Evolutionary conservation across 140 eudicot genomes (phyloP), one percentile per base, ranked within the genome.

Genomic region (Anethum foeniculum): DNA sequence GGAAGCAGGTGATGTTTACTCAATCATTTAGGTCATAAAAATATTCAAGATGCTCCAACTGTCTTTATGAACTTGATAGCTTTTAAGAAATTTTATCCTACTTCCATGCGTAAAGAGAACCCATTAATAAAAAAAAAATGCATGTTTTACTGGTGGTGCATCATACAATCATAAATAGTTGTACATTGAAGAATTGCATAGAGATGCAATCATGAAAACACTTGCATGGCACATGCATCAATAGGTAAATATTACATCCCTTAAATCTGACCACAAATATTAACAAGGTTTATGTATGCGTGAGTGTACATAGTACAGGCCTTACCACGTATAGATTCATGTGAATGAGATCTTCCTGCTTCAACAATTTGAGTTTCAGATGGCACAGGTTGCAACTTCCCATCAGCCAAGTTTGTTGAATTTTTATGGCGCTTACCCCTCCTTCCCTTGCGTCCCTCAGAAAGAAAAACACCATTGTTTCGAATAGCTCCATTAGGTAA

Each of bases 361-460:
- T 89, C 92, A 81, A 47, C 80, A 68, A 76, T 81, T 80, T 86
- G 94, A 86, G 84, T 91, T 19, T 87, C 94, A 81, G 88, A 77
- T 12, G 88, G 52, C 80, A 82, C 67, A n/a, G 86, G 80, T 44
- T 84, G 92, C 77, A 52, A 76, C 82, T 86, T 83, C 75, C 87
- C 96, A 77, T 87, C 91, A 51, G 79, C 47, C 34, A 77, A 79
- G 84, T 85, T 90, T 76, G 93, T 72, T 9, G 87, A 79, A 83
- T 77, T 88, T 77, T 84, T 90, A 75, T 83, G 90, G 49, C 98
- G 90, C 81, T 87, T 87, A 69, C 89, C 81, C 82, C 88, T 92
- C 86, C 96, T 92, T 62, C 96, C 94, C 16, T 87, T 52, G 75
- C 88, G 89, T 11, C 86, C 86, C 18, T 89, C 94, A 73, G 86